phyloP scores from a whole-genome alignment of 2,329 filamentous ascomycete species.

The Aspergillus piperis region DNA sequence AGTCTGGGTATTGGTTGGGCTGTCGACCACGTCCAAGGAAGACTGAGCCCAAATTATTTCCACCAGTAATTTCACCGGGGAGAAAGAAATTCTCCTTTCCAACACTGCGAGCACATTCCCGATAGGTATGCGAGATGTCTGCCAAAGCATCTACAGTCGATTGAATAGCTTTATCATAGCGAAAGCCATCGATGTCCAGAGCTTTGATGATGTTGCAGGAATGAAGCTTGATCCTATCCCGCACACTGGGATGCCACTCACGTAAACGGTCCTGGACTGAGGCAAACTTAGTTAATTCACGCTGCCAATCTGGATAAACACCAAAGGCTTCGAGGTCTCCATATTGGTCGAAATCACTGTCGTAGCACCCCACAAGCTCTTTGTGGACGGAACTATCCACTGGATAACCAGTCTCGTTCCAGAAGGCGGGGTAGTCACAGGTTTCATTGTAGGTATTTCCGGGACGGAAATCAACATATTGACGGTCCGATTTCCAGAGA shows the following conservation, averaged over 20 bases:
- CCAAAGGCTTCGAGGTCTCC: slow-evolving; percentile 66
- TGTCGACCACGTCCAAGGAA: slow-evolving; percentile 65
- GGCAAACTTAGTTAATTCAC: slow-evolving; percentile 66
- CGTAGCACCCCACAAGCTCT: slow-evolving; percentile 57
- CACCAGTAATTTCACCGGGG: slow-evolving; percentile 64
- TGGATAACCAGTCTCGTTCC: slow-evolving; percentile 58
- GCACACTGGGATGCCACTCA: slow-evolving; percentile 62
- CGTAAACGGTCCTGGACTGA: slow-evolving; percentile 67
- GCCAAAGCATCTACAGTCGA: slow-evolving; percentile 63
- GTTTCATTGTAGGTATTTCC: slow-evolving; percentile 56
- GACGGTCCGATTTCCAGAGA: slow-evolving; percentile 56
- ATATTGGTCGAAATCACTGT: slow-evolving; percentile 67
- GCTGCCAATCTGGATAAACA: slow-evolving; percentile 63
- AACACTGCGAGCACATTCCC: slow-evolving; percentile 57
- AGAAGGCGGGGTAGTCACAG: slow-evolving; percentile 63
- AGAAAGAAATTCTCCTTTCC: slow-evolving; percentile 67
- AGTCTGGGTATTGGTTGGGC: slow-evolving; percentile 54
- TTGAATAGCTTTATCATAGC: slow-evolving; percentile 68
- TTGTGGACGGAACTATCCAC: slow-evolving; percentile 51
- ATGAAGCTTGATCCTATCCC: slow-evolving; percentile 60
- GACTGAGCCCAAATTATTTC: slow-evolving; percentile 61
- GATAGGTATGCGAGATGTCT: slow-evolving; percentile 58
- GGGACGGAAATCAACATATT: slow-evolving; percentile 61
- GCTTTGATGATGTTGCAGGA: slow-evolving; percentile 64
- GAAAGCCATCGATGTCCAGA: slow-evolving; percentile 67